Evolutionary conservation across 2,329 filamentous ascomycete species (phyloP).

Genomic region (Curvularia verruculosa): DNA sequence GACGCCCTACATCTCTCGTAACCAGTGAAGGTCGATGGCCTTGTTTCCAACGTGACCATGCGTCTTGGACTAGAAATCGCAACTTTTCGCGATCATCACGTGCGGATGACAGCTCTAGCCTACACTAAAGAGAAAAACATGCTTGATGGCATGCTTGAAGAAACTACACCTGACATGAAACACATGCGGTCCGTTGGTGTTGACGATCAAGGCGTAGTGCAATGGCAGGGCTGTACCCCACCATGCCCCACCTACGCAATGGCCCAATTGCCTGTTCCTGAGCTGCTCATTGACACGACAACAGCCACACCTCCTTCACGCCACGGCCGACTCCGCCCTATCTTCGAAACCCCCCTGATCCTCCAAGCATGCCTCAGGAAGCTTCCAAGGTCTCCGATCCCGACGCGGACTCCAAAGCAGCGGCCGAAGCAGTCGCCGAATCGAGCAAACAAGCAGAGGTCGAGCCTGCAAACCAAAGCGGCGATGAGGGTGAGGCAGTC

Average conservation of each 20-base stretch:
- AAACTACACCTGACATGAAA: neutral
- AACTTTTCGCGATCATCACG: neutral
- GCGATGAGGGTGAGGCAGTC: slow-evolving; percentile 47
- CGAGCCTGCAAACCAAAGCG: slow-evolving; percentile 43
- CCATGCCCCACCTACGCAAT: slow-evolving; percentile 18
- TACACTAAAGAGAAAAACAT: neutral
- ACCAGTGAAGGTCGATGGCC: neutral
- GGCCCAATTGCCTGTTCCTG: slow-evolving; percentile 19
- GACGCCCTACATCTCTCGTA: neutral
- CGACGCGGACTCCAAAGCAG: slow-evolving; percentile 56
- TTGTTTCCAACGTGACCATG: no score
- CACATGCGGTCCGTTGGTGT: neutral
- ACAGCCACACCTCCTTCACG: slow-evolving; percentile 27
- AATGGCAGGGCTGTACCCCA: slow-evolving; percentile 3
- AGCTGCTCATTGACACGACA: slow-evolving; percentile 10
- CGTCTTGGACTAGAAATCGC: neutral
- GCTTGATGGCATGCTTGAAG: neutral
- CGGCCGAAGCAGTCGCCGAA: slow-evolving; percentile 50
- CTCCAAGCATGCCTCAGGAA: slow-evolving; percentile 49
- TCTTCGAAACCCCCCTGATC: neutral
- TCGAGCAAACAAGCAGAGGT: slow-evolving; percentile 37
- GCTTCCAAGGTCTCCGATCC: slow-evolving; percentile 68
- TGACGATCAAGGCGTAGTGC: slow-evolving; percentile 4
- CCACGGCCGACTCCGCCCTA: slow-evolving; percentile 25
- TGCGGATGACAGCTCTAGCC: neutral